Percentiles rank a stretch among this genome's conserved stretches.
Evolutionary conservation across 805 yeast genomes (phyloP).

Genomic region (Pichia californica): DNA sequence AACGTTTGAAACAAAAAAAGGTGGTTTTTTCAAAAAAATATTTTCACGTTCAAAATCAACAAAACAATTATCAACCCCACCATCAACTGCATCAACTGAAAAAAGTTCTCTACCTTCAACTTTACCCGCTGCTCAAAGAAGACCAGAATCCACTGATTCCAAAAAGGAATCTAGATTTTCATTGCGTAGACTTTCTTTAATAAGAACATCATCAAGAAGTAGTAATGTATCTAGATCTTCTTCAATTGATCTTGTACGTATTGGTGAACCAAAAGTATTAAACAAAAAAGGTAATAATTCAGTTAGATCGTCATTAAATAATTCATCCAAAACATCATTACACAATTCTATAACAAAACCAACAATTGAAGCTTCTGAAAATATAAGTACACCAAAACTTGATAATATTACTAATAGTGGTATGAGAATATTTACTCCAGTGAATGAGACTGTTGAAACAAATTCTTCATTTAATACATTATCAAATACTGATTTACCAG

Average conservation of each 20-base stretch:
- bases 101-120: background rate
- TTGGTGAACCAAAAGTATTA: background rate
- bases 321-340: background rate
- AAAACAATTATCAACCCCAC: background rate
- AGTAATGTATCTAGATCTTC: conserved; percentile 1
- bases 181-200: background rate
- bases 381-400: background rate
- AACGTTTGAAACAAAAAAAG: background rate
- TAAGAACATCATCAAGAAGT: background rate
- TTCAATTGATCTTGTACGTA: conserved; percentile 1
- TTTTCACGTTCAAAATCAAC: conserved; percentile 4
- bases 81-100: background rate
- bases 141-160: background rate
- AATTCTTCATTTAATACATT: background rate
- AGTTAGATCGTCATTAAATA: no score
- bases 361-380: no score
- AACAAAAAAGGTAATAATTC: no score
- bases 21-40: conserved; percentile 5
- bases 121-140: background rate
- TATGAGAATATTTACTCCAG: conserved; percentile 1
- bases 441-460: background rate
- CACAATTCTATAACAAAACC: background rate
- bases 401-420: background rate
- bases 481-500: background rate
- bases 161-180: conserved; percentile 1